Evolutionary conservation across 1,284 basidiomycete genomes (phyloP), one percentile per base, ranked within the genome.

Genomic region (Taiwanofungus camphoratus): DNA sequence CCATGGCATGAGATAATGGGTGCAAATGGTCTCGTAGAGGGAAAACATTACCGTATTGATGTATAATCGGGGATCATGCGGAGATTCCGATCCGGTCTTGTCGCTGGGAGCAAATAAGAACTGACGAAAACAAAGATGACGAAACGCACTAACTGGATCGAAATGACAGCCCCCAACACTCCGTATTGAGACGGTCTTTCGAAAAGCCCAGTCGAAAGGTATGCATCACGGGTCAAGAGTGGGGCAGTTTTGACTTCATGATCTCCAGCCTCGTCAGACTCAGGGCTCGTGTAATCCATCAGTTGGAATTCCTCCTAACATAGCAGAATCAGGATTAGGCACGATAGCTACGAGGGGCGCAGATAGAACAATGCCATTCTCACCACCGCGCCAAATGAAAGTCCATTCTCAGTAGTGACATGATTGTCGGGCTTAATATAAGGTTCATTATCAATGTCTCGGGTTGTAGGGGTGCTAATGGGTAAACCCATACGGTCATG

Each of bases 231-330:
- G 2, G 76, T 78, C 11, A 80, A 61, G 4, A 82, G 52, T 0
- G 79, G 80, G 0, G 79, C 75, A 0, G 77, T 81, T 3, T 54
- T 60, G 1, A 72, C 39, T 18, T 76, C 75, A 6, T 77, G 74
- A 5, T 53, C 56, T 2, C 58, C 52, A 2, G 50, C 38, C 1
- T 41, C 3, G 13, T 54, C 55, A 9, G 44, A 51, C 0, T 54
- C 42, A n/a, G 55, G 49, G 7, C 4, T 4, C 16, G 15, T 18
- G 31, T 67, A 64, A 7, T 60, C 62, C 6, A 78, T 59, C 1
- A 79, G 61, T 2, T 61, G 54, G 21, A 71, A 65, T 44, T 78
- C 73, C 27, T 67, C 63, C 62, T 65, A 22, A 15, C n/a, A n/a
- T n/a, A n/a, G n/a, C n/a, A n/a, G n/a, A n/a, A n/a, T n/a, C n/a